Percentiles rank a stretch among this genome's conserved stretches.
Evolutionary conservation across 768 basidiomycete species (phyloP).

Genomic region (Phanerochaete carnosa): DNA sequence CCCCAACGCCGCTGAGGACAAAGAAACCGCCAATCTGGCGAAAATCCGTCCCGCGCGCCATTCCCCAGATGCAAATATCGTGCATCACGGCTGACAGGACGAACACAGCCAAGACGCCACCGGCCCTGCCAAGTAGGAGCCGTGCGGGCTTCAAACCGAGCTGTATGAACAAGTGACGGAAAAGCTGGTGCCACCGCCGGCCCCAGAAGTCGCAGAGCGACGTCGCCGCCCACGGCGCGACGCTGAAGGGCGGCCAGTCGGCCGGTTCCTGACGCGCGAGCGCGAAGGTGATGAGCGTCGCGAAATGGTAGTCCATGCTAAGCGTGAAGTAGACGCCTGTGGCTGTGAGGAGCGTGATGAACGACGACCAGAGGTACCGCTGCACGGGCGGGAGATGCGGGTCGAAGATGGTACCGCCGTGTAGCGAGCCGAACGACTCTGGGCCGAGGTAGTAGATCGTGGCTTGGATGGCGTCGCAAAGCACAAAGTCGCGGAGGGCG

Average conservation of each 20-base stretch:
- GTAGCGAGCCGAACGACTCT: conserved; percentile 31
- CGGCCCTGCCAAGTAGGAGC: conserved; percentile 43
- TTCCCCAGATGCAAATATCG: conserved; percentile 52
- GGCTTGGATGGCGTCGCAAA: conserved; percentile 45
- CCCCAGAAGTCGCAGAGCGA: conserved; percentile 38
- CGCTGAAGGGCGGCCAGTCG: conserved; percentile 32
- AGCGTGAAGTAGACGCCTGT: conserved; percentile 11
- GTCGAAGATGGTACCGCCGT: conserved; percentile 37
- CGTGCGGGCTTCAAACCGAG: conserved; percentile 31
- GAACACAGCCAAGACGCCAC: conserved; percentile 56
- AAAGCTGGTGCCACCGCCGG: conserved; percentile 35
- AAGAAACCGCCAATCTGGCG: conserved; percentile 47
- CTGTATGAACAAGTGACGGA: conserved; percentile 29
- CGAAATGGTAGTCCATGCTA: conserved; percentile 20
- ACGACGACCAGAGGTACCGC: conserved; percentile 24
- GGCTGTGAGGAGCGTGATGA: conserved; percentile 3
- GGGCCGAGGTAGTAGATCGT: conserved; percentile 34
- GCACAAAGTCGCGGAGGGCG: conserved; percentile 31
- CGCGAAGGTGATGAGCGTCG: conserved; percentile 21
- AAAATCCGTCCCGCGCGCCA: conserved; percentile 52
- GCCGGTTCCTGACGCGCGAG: conserved; percentile 26
- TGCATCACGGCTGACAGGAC: conserved; percentile 59
- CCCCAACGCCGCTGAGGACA: conserved; percentile 51
- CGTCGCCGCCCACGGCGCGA: conserved; percentile 32
- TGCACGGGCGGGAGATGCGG: conserved; percentile 27